Evolutionary conservation across 225 moss, liverwort and hornwort species (phyloP).

Genomic region (Rhytidiadelphus loreus): DNA sequence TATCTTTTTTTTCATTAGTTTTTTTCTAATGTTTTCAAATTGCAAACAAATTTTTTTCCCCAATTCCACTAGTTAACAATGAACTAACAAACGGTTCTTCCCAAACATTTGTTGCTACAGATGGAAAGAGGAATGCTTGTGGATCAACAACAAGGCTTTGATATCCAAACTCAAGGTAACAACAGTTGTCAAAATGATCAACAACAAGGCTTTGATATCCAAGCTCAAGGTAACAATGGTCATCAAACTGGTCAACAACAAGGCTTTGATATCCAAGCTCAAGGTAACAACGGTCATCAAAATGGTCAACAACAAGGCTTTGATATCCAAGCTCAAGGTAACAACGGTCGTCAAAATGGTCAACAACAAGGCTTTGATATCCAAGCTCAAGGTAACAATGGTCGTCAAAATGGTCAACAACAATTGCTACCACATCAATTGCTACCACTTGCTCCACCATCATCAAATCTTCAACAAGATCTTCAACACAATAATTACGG

Average conservation of each 20-base stretch:
- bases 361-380: neutral
- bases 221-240: neutral
- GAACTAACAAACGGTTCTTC: rapidly evolving
- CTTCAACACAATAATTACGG: no score
- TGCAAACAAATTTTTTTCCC: rapidly evolving
- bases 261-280: neutral
- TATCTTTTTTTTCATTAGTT: neutral
- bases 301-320: neutral
- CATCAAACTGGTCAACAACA: neutral
- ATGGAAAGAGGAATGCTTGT: rapidly evolving
- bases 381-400: neutral
- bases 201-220: neutral
- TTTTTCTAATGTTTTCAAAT: neutral
- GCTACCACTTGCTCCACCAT: rapidly evolving
- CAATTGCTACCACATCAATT: neutral
- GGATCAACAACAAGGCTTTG: neutral
- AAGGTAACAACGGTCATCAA: neutral
- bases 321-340: neutral
- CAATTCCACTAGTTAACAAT: neutral
- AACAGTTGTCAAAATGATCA: no score
- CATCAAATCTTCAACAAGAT: rapidly evolving
- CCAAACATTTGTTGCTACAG: rapidly evolving
- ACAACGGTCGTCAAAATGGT: no score
- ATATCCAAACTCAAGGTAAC: neutral
- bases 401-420: no score